These are phyloP conservation scores for Solanum hybrid DNA, from an alignment of 305 asterid species.

Conservation along the genomic window DNA sequence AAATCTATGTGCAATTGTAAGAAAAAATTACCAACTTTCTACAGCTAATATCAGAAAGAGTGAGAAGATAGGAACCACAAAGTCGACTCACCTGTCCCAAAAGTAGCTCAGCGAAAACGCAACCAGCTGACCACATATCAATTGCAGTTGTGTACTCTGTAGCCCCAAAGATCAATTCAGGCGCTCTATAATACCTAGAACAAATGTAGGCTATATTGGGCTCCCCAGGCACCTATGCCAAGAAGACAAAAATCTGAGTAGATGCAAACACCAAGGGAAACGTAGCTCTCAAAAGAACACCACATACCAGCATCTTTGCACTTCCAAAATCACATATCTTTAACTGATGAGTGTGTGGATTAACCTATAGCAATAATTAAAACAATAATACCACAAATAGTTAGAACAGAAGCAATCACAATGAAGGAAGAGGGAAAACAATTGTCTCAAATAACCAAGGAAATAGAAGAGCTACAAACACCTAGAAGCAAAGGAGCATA, in stretches of 20 bases:
- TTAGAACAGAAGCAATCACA: neutral
- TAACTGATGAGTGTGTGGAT: slow-evolving; percentile 83
- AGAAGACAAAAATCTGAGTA: neutral
- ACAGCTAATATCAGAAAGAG: neutral
- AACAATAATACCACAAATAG: neutral
- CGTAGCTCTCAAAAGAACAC: neutral
- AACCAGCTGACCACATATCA: slow-evolving; percentile 87
- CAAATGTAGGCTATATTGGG: slow-evolving; percentile 79
- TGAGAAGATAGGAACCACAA: neutral
- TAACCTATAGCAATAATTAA: slow-evolving; percentile 36
- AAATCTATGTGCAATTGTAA: neutral
- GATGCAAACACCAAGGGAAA: neutral
- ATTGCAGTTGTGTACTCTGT: slow-evolving; percentile 69
- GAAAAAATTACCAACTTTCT: neutral
- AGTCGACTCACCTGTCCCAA: slow-evolving; percentile 57
- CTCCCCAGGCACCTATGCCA: slow-evolving; percentile 59
- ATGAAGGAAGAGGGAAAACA: neutral
- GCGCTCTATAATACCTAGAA: slow-evolving; percentile 75
- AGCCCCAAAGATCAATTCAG: slow-evolving; percentile 76
- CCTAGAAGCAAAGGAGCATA: neutral
- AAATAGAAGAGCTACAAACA: neutral
- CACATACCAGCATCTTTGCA: slow-evolving; percentile 77
- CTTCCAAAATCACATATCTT: slow-evolving; percentile 89
- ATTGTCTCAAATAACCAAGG: neutral
- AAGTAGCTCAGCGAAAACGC: slow-evolving; percentile 67